These are phyloP conservation scores for Aspergillus pseudotamarii DNA, from an alignment of 2,329 filamentous ascomycete genomes.

Conservation along the genomic window DNA sequence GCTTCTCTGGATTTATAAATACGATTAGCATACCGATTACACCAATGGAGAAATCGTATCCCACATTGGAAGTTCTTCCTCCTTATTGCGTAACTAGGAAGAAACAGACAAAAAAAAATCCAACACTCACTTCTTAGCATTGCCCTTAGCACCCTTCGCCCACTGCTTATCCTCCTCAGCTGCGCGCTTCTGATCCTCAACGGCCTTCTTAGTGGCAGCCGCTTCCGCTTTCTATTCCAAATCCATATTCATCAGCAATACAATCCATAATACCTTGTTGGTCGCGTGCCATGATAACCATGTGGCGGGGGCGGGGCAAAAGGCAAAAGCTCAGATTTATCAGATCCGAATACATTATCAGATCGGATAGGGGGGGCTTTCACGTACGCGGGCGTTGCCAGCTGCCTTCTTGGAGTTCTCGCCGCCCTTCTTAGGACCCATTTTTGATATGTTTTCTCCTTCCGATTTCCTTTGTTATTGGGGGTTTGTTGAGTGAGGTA, in stretches of 20 bases:
- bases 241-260: neutral
- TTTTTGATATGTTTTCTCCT: constrained; percentile 39
- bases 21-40: neutral
- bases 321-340: neutral
- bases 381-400: constrained; percentile 69
- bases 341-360: neutral
- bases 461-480: neutral
- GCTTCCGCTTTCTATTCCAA: constrained; percentile 76
- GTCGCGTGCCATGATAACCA: neutral
- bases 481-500: neutral
- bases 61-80: neutral
- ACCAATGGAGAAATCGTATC: neutral
- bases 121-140: constrained; percentile 75
- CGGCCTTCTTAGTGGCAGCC: constrained; percentile 77
- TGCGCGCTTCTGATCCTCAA: constrained; percentile 66
- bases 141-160: constrained; percentile 82
- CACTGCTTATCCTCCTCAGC: constrained; percentile 75
- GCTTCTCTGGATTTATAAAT: constrained; percentile 65
- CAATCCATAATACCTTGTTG: neutral
- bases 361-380: neutral
- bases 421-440: constrained; percentile 70
- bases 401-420: constrained; percentile 88
- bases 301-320: neutral
- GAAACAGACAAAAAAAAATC: neutral
- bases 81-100: neutral